phyloP scores from a whole-genome alignment of 768 basidiomycete species.

The Serendipita indica region DNA sequence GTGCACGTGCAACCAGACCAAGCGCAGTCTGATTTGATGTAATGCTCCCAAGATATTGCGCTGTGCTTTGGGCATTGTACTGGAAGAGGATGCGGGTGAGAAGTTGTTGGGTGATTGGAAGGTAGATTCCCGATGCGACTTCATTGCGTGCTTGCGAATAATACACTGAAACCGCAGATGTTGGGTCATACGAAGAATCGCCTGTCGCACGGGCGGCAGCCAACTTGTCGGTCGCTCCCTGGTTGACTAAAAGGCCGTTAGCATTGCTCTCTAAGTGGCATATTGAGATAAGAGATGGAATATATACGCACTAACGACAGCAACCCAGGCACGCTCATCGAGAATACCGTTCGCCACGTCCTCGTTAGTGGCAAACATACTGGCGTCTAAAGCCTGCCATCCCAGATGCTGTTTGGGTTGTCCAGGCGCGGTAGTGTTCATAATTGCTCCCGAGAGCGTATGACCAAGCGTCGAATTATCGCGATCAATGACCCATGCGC shows the following conservation, averaged over 20 bases:
- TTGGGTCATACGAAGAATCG: conserved; percentile 25
- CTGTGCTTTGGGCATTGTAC: conserved; percentile 9
- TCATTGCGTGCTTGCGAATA: conserved; percentile 33
- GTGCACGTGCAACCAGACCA: conserved; percentile 25
- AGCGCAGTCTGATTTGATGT: conserved; percentile 27
- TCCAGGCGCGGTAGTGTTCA: conserved; percentile 17
- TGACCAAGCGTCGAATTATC: conserved; percentile 25
- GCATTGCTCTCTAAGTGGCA: neutral
- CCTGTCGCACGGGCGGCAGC: conserved; percentile 25
- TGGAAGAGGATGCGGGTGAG: conserved; percentile 15
- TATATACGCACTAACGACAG: conserved; percentile 25
- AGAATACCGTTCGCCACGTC: conserved; percentile 24
- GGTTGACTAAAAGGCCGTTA: conserved; percentile 19
- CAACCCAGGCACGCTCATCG: conserved; percentile 29
- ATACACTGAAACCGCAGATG: conserved; percentile 24
- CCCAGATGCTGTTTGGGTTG: conserved; percentile 15
- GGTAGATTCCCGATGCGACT: conserved; percentile 26
- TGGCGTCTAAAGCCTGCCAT: conserved; percentile 17
- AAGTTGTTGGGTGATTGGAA: conserved; percentile 24
- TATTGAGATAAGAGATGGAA: neutral
- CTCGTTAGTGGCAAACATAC: conserved; percentile 18
- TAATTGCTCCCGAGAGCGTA: conserved; percentile 20
- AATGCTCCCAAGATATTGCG: conserved; percentile 12
- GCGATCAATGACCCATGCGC: conserved; percentile 28
- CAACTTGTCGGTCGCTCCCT: conserved; percentile 24